Evolutionary conservation across 345 rosid species (phyloP), one percentile per base, ranked within the genome.

Genomic region (Populus tremula): DNA sequence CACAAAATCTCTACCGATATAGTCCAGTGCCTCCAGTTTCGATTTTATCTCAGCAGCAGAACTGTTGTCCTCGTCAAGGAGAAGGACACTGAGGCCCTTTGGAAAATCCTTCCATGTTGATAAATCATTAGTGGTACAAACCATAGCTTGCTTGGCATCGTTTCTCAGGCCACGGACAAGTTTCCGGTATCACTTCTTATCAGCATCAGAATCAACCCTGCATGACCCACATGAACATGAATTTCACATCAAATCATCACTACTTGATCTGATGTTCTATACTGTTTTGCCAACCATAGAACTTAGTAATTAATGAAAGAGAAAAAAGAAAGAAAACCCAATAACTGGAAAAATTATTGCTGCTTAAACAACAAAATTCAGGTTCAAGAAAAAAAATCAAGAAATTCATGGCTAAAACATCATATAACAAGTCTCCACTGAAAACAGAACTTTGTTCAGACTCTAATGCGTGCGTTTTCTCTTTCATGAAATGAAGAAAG

Each of bases 81-180:
- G 92, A 71, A 96, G 99, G 81, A 94, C 89, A 80, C 84, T 85
- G 79, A 96, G 98, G 78, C 99, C 99, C 85, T 92, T 96, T 5
- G 98, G 99, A 68, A 96, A 96, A 78, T 89, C 91, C 81, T 91
- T 90, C 98, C 98, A 94, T 77, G 79, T 90, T 80, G 94, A 93
- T 78, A 94, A 85, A 82, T 94, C 94, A 79, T 88, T 79, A 70
- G 89, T 89, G 76, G 96, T 90, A 87, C 86, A 84, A 86, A 94
- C 92, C 99, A 96, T 96, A 85, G 96, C 93, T 96, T 91, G 90
- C 84, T 91, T 89, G 89, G 98, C 99, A 96, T 94, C 89, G 86
- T 90, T 91, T 90, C 90, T 84, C 90, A 92, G 87, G 89, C 89
- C 81, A 75, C 87, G 83, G 31, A 82, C 85, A 76, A 74, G 74